phyloP scores from a whole-genome alignment of 352 stramenopile species.

The Globisporangium uncinulatum region DNA sequence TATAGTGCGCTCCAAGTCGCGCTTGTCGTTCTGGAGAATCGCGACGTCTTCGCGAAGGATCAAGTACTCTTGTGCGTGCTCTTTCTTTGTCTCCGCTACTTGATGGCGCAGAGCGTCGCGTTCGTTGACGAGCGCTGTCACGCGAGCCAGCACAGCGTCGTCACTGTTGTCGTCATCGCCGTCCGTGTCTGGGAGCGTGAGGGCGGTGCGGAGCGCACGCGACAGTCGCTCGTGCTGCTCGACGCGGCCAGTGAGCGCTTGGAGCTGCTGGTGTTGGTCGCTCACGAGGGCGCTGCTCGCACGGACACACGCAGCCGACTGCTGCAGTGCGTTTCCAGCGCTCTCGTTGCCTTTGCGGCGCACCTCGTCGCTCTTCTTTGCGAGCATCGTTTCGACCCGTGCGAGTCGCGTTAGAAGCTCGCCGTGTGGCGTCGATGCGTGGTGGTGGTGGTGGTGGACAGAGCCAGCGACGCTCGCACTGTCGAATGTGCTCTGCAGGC shows the following conservation, averaged over 20 bases:
- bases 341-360: conserved; percentile 54
- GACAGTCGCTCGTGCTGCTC: conserved; percentile 17
- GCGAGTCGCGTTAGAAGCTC: conserved; percentile 31
- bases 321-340: conserved; percentile 43
- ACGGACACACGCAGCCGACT: conserved; percentile 41
- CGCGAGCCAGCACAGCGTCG: conserved; percentile 3
- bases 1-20: conserved; percentile 27
- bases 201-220: conserved; percentile 13
- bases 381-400: conserved; percentile 48
- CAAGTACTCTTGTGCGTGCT: conserved; percentile 19
- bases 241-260: conserved; percentile 24
- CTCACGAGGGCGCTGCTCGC: conserved; percentile 24
- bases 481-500: conserved; percentile 15
- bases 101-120: conserved; percentile 15
- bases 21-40: conserved; percentile 32
- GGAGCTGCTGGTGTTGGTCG: conserved; percentile 50
- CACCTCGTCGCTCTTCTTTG: conserved; percentile 79
- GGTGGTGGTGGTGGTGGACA: not conserved
- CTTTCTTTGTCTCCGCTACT: conserved; percentile 15
- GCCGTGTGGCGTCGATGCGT: conserved; percentile 12
- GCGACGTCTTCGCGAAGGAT: conserved; percentile 21
- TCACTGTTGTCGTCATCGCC: conserved; percentile 4
- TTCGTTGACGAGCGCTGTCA: conserved; percentile 15
- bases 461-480: conserved; percentile 11
- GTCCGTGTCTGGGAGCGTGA: conserved; percentile 14